phyloP scores from a whole-genome alignment of 2,329 filamentous ascomycete genomes.

The Alternaria arborescens region DNA sequence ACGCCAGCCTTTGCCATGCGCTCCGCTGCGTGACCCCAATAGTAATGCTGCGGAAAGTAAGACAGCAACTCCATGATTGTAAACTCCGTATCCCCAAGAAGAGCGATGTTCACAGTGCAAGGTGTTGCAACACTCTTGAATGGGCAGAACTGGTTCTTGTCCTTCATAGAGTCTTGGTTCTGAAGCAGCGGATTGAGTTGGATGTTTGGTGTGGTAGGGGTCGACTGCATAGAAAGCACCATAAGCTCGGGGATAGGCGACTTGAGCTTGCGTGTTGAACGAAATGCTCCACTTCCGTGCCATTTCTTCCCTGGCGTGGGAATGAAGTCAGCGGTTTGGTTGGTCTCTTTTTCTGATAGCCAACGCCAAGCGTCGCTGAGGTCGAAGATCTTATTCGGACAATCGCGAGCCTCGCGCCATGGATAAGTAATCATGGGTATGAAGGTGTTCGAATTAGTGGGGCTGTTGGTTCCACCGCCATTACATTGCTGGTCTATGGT shows the following conservation, averaged over 20 bases:
- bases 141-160: slow-evolving; percentile 14
- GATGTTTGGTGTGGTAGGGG: background rate
- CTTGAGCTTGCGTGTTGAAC: slow-evolving; percentile 8
- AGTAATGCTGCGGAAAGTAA: slow-evolving; percentile 28
- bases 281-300: background rate
- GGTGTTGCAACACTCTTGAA: slow-evolving; percentile 30
- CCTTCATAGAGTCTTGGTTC: slow-evolving; percentile 15
- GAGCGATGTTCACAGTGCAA: slow-evolving; percentile 18
- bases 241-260: slow-evolving; percentile 25
- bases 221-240: background rate
- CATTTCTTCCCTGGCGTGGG: background rate
- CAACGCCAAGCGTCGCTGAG: background rate
- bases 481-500: background rate
- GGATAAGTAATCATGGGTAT: background rate
- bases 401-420: background rate
- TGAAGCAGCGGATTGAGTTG: background rate
- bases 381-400: background rate
- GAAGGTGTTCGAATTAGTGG: background rate
- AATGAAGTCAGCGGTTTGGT: background rate
- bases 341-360: background rate
- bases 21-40: slow-evolving; percentile 23
- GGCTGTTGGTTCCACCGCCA: background rate
- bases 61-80: slow-evolving; percentile 25
- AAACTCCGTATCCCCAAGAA: slow-evolving; percentile 24
- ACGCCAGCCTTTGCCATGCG: slow-evolving; percentile 4